Conservation (phyloP, 139 green algal species). For the Dunaliella sp. region DNA sequence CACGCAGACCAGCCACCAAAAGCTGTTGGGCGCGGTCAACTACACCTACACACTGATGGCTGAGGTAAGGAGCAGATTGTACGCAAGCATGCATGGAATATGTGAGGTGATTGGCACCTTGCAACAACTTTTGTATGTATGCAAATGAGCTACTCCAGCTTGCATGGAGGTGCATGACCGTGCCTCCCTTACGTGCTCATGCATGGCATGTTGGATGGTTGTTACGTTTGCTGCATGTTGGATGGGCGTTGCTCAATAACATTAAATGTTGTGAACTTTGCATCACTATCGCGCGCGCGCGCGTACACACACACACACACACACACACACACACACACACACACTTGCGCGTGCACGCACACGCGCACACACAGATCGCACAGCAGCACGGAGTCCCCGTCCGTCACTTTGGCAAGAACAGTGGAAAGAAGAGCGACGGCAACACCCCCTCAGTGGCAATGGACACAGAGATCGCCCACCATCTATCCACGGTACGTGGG, state of each 20-base stretch:
- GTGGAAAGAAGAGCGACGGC: background rate
- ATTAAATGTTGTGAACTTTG: too few species aligned
- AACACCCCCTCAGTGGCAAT: constrained; percentile 25
- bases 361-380: constrained; percentile 8
- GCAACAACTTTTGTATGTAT: too few species aligned
- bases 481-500: constrained; percentile 46
- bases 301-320: too few species aligned
- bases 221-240: too few species aligned
- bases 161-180: too few species aligned
- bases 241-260: too few species aligned
- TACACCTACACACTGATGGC: constrained; percentile 74
- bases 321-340: background rate
- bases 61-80: constrained; percentile 31
- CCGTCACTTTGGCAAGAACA: background rate
- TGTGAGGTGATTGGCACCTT: too few species aligned
- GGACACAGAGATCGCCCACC: constrained; percentile 61
- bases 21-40: constrained; percentile 67
- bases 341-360: background rate
- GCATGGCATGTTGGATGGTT: too few species aligned
- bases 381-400: background rate
- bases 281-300: too few species aligned
- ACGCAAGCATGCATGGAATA: too few species aligned
- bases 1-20: constrained; percentile 36
- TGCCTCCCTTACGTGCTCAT: too few species aligned
- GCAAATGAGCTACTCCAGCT: too few species aligned